Evolutionary conservation across 306 rosid species (phyloP).

Genomic region (Cucurbita pepo): DNA sequence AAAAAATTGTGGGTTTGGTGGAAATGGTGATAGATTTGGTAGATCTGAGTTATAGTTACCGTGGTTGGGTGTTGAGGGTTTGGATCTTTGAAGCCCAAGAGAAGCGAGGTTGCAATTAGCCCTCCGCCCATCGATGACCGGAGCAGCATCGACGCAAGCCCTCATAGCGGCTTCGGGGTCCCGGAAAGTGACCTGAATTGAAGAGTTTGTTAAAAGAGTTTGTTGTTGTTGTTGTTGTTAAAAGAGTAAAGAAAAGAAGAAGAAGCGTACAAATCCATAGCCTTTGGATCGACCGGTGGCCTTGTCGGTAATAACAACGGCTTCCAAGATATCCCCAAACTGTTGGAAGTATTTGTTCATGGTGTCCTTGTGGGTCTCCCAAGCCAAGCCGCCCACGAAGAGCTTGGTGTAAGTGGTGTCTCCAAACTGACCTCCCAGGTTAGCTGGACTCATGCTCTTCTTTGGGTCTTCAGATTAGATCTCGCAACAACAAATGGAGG

Average conservation of each 20-base stretch:
- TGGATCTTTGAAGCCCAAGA: constrained; percentile 95
- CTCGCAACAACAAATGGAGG: not conserved
- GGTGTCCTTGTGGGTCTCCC: constrained; percentile 98
- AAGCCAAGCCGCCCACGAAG: constrained; percentile 95
- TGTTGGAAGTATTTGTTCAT: constrained; percentile 94
- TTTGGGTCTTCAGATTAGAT: not conserved
- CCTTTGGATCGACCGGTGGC: constrained; percentile 97
- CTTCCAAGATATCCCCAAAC: constrained; percentile 98
- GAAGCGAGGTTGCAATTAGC: constrained; percentile 99
- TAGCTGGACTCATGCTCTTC: constrained; percentile 45
- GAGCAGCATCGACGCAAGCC: constrained; percentile 97
- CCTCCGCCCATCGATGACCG: constrained; percentile 87
- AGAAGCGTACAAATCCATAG: constrained; percentile 71
- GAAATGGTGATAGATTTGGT: not conserved
- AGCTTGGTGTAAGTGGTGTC: constrained; percentile 95
- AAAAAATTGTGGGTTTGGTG: not conserved
- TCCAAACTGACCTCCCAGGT: constrained; percentile 77
- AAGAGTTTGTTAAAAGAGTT: not conserved
- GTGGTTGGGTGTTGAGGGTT: constrained; percentile 95
- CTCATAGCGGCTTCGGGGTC: constrained; percentile 95
- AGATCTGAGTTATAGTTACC: constrained; percentile 19
- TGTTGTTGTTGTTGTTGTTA: not conserved
- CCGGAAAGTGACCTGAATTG: constrained; percentile 60
- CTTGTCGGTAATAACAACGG: constrained; percentile 97
- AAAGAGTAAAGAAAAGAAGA: too few relatives aligned